Evolutionary conservation across 73 alveolate species (phyloP), one percentile per base, ranked within the genome.

Genomic region (Blepharisma stoltei): DNA sequence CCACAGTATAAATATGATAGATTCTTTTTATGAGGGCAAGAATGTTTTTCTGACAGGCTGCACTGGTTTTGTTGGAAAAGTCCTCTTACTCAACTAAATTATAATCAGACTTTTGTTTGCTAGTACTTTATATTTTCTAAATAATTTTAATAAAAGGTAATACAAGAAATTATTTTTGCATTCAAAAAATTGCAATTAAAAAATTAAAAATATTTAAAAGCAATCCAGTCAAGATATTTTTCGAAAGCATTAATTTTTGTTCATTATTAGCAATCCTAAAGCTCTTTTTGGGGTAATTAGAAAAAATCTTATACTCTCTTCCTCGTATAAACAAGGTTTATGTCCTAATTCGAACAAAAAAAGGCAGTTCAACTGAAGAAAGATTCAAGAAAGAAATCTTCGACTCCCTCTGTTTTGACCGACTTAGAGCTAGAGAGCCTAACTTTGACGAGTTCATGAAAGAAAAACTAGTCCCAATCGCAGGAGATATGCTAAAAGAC

Each of bases 51-150:
- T 89, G n/a, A 89, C 95, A 6, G 95, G 95, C 49, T 76, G 86
- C 71, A 86, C 95, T 2, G 97, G 97, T 14, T 90, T 90, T 77
- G 78, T 90, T 41, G 97, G 97, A 67, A 90, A 90, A 76, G 97
- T 88, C 50, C 54, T 87, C 25, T 78, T 87, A n/a, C n/a, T n/a
- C n/a, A n/a, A n/a, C n/a, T n/a, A n/a, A n/a, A n/a, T n/a, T n/a
- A n/a, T n/a, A n/a, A n/a, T n/a, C n/a, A n/a, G n/a, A n/a, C n/a
- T n/a, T n/a, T n/a, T n/a, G n/a, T n/a, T n/a, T n/a, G n/a, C n/a
- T n/a, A n/a, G n/a, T n/a, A n/a, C n/a, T n/a, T n/a, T n/a, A n/a
- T n/a, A n/a, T n/a, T n/a, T n/a, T n/a, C n/a, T n/a, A n/a, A n/a
- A n/a, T n/a, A n/a, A n/a, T n/a, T n/a, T n/a, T n/a, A n/a, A n/a